phyloP scores from a whole-genome alignment of 352 stramenopile genomes.

The Globisporangium paroecandrum region DNA sequence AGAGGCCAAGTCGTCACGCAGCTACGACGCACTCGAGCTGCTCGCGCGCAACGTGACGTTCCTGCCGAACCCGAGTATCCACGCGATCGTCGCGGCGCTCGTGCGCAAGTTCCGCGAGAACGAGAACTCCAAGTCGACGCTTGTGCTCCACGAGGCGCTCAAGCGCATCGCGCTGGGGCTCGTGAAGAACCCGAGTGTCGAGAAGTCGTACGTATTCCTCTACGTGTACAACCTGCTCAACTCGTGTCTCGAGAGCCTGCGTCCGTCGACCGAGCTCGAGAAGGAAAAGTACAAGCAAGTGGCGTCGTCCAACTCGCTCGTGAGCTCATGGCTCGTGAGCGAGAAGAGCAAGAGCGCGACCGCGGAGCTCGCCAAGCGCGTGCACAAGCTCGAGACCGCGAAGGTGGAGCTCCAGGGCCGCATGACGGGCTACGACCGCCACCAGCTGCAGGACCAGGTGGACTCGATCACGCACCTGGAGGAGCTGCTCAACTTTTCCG shows the following conservation, averaged over 20 bases:
- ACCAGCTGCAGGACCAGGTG: slow-evolving; percentile 47
- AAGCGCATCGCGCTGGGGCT: slow-evolving; percentile 76
- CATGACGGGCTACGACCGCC: slow-evolving; percentile 81
- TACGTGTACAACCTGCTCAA: slow-evolving; percentile 85
- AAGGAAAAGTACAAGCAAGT: slow-evolving; percentile 50
- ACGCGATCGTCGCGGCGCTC: slow-evolving; percentile 68
- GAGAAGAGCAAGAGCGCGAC: slow-evolving; percentile 72
- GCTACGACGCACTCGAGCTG: slow-evolving; percentile 77
- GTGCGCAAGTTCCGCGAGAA: slow-evolving; percentile 71
- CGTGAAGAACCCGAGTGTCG: slow-evolving; percentile 78
- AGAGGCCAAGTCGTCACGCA: slow-evolving; percentile 72
- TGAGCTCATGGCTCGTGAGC: slow-evolving; percentile 74
- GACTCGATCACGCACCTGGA: slow-evolving; percentile 67
- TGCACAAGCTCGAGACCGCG: slow-evolving; percentile 45
- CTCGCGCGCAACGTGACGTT: slow-evolving; percentile 81
- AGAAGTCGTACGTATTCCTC: slow-evolving; percentile 82
- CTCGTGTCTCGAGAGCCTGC: slow-evolving; percentile 68
- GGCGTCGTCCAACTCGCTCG: slow-evolving; percentile 25
- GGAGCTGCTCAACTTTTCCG: slow-evolving; percentile 84
- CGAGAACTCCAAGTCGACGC: slow-evolving; percentile 51
- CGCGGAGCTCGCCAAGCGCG: slow-evolving; percentile 54
- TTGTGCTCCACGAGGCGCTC: slow-evolving; percentile 71
- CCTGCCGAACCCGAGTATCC: slow-evolving; percentile 78
- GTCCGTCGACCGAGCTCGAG: slow-evolving; percentile 59
- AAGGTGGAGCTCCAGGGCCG: slow-evolving; percentile 62